Evolutionary conservation across 2,329 filamentous ascomycete species (phyloP), one percentile per base, ranked within the genome.

Genomic region (Dothistroma pini): DNA sequence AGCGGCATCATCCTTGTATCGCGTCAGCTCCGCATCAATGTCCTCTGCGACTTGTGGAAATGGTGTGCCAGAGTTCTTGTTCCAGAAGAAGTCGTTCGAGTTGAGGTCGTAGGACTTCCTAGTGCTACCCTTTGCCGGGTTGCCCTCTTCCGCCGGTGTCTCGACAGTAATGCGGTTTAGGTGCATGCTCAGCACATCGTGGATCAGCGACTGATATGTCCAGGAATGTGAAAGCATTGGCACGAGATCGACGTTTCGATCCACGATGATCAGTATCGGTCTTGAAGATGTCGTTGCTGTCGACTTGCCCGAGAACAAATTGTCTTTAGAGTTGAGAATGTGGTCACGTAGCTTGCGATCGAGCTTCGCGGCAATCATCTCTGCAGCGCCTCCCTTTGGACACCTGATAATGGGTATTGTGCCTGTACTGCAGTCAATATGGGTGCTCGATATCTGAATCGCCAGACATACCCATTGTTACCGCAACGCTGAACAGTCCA

Each of bases 141-240:
- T 88, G 44, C 82, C 82, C 65, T 96, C 90, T 64, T 97, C 93
- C 9, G 87, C 80, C 5, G 90, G 88, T 0, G 89, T 87, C 72
- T 96, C 91, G 50, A 99, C 89, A 0, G 91, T 97, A 68, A 99
- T 97, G 38, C 93, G 89, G 74, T 97, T 99, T 44, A 97, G 83
- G 71, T 89, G 86, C 86, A 91, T 90, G 56, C 87, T 84, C 49
- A 91, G 80, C 4, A 91, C 88, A 75, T 91, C 86, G 66, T 88
- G 89, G 16, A 96, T 90, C 11, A 96, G 80, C 8, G 90, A 95
- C 75, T 96, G 92, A 70, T 96, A 89, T 4, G 86, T 92, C 89
- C 89, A 93, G 1, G 93, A 97, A 77, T 99, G 95, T 14, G 93
- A 97, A n/a, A 99, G 84, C 95, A 99, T 97, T 2, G 95, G 93